These are phyloP conservation scores for Paracamarosporium sp. DNA, from an alignment of 2,329 filamentous ascomycete species.

Conservation along the genomic window DNA sequence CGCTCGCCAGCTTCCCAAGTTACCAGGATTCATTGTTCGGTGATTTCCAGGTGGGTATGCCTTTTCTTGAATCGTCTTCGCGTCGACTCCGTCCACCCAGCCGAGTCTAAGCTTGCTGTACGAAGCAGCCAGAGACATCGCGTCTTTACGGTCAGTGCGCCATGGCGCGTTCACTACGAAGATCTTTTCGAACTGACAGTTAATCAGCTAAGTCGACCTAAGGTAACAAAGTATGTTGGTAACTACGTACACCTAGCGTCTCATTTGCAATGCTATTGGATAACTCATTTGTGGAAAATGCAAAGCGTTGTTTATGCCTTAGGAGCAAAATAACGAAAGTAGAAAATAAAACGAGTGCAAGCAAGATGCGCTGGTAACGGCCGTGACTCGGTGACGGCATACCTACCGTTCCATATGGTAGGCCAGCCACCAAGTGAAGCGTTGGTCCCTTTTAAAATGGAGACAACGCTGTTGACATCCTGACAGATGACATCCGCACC, in stretches of 20 bases:
- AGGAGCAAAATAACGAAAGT: conserved; percentile 18
- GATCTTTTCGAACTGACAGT: conserved; percentile 58
- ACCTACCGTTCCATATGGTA: neutral
- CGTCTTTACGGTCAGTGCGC: conserved; percentile 60
- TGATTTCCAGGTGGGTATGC: conserved; percentile 44
- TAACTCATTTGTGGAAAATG: neutral
- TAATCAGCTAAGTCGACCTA: neutral
- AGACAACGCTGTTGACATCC: neutral
- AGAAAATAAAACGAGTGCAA: conserved; percentile 13
- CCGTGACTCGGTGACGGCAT: conserved; percentile 25
- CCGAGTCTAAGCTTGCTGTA: conserved; percentile 54
- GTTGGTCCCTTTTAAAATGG: neutral
- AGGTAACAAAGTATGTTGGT: neutral
- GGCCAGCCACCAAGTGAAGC: neutral
- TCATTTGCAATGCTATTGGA: conserved; percentile 19
- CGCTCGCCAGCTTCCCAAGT: conserved; percentile 32
- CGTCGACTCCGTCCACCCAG: conserved; percentile 56
- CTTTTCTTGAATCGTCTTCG: conserved; percentile 37
- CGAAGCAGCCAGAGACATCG: conserved; percentile 56
- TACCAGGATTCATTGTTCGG: conserved; percentile 26
- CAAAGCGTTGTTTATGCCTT: conserved; percentile 2
- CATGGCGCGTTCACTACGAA: conserved; percentile 61
- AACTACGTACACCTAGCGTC: conserved; percentile 28
- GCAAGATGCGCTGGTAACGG: conserved; percentile 12
- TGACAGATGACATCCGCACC: conserved; percentile 4